These are phyloP conservation scores for Apiospora aurea DNA, from an alignment of 2,329 filamentous ascomycete genomes.

Conservation along the genomic window DNA sequence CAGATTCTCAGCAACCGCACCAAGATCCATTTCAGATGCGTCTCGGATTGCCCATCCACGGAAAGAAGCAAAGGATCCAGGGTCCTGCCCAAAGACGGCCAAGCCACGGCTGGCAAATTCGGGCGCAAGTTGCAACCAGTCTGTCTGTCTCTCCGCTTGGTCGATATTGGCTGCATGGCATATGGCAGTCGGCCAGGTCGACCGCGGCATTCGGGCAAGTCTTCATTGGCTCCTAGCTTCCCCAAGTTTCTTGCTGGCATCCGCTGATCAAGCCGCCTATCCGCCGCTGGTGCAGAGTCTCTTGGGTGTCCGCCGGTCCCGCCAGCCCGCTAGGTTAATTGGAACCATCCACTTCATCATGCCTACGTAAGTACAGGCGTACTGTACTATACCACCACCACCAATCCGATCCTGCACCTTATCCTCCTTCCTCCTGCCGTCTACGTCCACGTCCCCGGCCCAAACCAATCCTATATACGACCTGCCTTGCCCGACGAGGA, in stretches of 20 bases:
- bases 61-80: neutral
- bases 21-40: conserved; percentile 37
- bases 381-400: neutral
- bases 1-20: conserved; percentile 32
- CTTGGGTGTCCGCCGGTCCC: conserved; percentile 5
- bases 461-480: neutral
- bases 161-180: neutral
- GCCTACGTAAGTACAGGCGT: conserved; percentile 7
- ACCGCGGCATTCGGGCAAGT: neutral
- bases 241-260: neutral
- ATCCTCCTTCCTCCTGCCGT: conserved; percentile 2
- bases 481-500: neutral
- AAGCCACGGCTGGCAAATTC: neutral
- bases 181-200: neutral
- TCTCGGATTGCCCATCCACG: conserved; percentile 33
- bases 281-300: neutral
- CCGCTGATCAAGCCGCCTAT: neutral
- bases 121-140: too few relatives aligned
- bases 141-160: too few relatives aligned
- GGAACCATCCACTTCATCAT: conserved; percentile 19
- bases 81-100: neutral
- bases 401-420: conserved; percentile 17
- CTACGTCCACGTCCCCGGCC: neutral
- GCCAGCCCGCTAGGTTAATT: conserved; percentile 13
- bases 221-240: conserved; percentile 6